Evolutionary conservation across 116 monocot genomes (phyloP).

Genomic region (Trichopus zeylanicus): DNA sequence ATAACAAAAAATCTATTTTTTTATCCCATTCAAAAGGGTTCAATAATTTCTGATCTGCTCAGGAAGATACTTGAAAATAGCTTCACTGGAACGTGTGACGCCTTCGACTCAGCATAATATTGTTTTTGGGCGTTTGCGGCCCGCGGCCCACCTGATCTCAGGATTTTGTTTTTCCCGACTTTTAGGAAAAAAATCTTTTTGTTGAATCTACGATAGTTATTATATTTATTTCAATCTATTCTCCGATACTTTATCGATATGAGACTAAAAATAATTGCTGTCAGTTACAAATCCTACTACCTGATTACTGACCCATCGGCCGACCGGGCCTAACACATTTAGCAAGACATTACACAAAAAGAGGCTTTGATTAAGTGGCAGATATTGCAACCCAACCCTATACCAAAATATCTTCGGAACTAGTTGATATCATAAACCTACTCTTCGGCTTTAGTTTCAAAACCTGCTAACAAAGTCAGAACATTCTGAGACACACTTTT

Average conservation of each 20-base stretch:
- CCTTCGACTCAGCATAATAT: slow-evolving; percentile 89
- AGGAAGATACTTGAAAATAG: slow-evolving; percentile 28
- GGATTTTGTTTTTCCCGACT: too few relatives aligned
- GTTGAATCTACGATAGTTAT: too few relatives aligned
- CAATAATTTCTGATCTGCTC: slow-evolving; percentile 27
- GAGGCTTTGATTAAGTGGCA: slow-evolving; percentile 1
- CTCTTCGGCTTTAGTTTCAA: slow-evolving; percentile 91
- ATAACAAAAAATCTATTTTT: slow-evolving; percentile 61
- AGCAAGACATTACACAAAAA: slow-evolving; percentile 81
- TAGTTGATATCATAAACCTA: slow-evolving; percentile 47
- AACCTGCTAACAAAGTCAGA: slow-evolving; percentile 76
- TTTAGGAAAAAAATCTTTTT: too few relatives aligned
- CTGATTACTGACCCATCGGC: too few relatives aligned
- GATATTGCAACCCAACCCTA: neutral
- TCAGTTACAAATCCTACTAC: too few relatives aligned
- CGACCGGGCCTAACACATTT: slow-evolving; percentile 72
- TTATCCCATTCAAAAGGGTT: slow-evolving; percentile 45
- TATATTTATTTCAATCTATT: too few relatives aligned
- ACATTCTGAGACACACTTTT: slow-evolving; percentile 51
- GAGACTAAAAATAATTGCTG: too few relatives aligned
- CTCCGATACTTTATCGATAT: too few relatives aligned
- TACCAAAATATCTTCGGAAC: neutral
- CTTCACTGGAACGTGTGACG: slow-evolving; percentile 55
- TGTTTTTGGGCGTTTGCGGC: too few relatives aligned
- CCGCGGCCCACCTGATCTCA: too few relatives aligned